Base-by-base conservation (phyloP, 2,329 filamentous ascomycete genomes). In the Blastomyces gilchristii region DNA sequence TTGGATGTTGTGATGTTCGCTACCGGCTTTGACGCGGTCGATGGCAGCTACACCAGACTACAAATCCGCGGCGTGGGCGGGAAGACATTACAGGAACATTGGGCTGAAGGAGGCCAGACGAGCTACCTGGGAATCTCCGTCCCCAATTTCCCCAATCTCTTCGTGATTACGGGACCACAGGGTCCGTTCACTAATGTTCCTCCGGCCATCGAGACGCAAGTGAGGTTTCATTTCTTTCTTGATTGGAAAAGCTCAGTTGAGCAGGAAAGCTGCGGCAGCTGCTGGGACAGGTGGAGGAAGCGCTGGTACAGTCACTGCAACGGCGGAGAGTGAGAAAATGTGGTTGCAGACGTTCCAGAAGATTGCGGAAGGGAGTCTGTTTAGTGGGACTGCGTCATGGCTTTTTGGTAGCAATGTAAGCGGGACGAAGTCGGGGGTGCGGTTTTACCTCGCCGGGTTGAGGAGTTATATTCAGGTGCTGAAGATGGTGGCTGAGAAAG, bases 321-420 rank as follows among this genome's bases (percentile, higher is more conserved):
- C 61, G 43, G 58, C 56, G 61, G 53, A 64, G 50, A 43, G 60
- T 8, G 63, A 64, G 54, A 61, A 56, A 28, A 52, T 52, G 41
- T 64, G 63, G 63, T 39, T 57, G 39, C 25, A 37, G 37, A n/a
- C 14, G 34, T 54, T 45, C 25, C 43, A 64, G 22, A 37, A 39
- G 18, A 54, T 63, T 37, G 49, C 61, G 16, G 53, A 53, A 18
- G 49, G 60, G 37, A 63, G 28, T 41, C 45, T 64, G 43, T 60
- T 60, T 39, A 63, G 37, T 43, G 49, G 50, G 61, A 58, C 63
- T 16, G 11, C 61, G 7, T 64, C 63, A 39, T 64, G 61, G 63
- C 25, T 64, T 16, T 64, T 63, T 60, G 63, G 63, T 25, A 37
- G 41, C 52, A 64, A 64, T 60, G 34, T 64, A 7, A 41, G 16